Conservation (phyloP, 352 stramenopile genomes). For the Phytophthora ramorum region DNA sequence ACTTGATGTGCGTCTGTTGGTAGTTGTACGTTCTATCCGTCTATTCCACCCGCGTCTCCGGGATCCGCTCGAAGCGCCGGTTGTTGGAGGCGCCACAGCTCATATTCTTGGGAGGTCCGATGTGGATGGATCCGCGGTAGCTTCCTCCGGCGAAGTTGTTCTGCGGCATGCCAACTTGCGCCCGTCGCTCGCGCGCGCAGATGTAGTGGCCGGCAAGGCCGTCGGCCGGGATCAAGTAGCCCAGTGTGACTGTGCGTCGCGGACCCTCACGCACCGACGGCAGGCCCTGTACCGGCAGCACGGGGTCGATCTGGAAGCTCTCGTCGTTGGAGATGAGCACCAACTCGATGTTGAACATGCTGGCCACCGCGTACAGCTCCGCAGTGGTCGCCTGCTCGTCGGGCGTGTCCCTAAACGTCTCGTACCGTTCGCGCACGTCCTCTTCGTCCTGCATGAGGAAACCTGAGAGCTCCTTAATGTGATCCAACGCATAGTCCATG, state of each 20-base stretch:
- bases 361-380: constrained; percentile 78
- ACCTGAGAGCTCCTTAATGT: constrained; percentile 57
- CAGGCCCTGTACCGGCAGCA: constrained; percentile 68
- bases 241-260: constrained; percentile 66
- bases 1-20: constrained; percentile 16
- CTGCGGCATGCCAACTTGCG: constrained; percentile 40
- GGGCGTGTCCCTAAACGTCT: constrained; percentile 69
- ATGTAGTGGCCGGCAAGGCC: constrained; percentile 84
- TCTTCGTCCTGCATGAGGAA: constrained; percentile 83
- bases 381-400: constrained; percentile 85
- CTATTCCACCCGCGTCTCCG: constrained; percentile 73
- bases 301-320: constrained; percentile 82
- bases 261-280: constrained; percentile 61
- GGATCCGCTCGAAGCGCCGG: constrained; percentile 69
- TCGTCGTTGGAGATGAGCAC: constrained; percentile 85
- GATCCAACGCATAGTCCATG: constrained; percentile 78
- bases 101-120: constrained; percentile 67
- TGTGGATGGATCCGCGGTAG: constrained; percentile 79
- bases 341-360: constrained; percentile 87
- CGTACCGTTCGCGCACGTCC: constrained; percentile 74
- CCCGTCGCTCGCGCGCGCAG: constrained; percentile 67
- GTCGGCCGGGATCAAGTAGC: constrained; percentile 75
- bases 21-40: constrained; percentile 30
- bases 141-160: constrained; percentile 80
- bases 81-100: constrained; percentile 47